Base-by-base conservation (phyloP, 768 basidiomycete species). In the Pleurotus giganteus region DNA sequence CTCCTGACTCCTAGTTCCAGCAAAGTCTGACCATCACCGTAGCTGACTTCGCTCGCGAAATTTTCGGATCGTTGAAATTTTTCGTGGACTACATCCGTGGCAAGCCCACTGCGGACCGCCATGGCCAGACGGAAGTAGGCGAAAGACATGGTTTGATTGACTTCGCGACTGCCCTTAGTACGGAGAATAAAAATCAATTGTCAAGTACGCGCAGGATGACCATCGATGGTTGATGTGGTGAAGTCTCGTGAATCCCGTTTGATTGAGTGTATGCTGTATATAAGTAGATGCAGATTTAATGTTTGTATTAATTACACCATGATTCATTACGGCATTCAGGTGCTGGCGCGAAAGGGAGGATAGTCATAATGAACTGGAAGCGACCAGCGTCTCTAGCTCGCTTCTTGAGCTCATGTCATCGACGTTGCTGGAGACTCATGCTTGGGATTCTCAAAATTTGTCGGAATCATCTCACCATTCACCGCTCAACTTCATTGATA, bases 41-140 rank as follows among this genome's bases (percentile, higher is more conserved):
- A 87, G 85, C 71, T 57, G 90, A 93, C 64, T 91, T 92, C 62
- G 59, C 66, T 1, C 42, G 69, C 45, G 92, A 94, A 69, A 91
- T 92, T 17, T 63, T 64, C 27, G 66, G 72, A 54, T 89, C 89
- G 2, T 56, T 89, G 57, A 74, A 71, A 53, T 92, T 81, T 72
- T 91, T 85, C 70, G 60, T 79, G 54, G 70, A 73, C 61, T 74
- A 66, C 58, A 55, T 69, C 6, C 63, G 63, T n/a, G 68, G 69
- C 26, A 70, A 67, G 36, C 66, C 66, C 4, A 47, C 56, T 4
- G 42, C 66, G 12, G 61, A 65, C 46, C 55, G 63, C n/a, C 62
- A 61, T 56, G 57, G 57, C 13, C 57, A 58, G 12, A 28, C 17
- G 19, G 36, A 43, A 3, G 57, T 59, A 11, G 46, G 47, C 19